Percentiles rank a stretch among this genome's conserved stretches.
phyloP scores from a whole-genome alignment of 2,329 filamentous ascomycete genomes.

The Calonectria naviculata region DNA sequence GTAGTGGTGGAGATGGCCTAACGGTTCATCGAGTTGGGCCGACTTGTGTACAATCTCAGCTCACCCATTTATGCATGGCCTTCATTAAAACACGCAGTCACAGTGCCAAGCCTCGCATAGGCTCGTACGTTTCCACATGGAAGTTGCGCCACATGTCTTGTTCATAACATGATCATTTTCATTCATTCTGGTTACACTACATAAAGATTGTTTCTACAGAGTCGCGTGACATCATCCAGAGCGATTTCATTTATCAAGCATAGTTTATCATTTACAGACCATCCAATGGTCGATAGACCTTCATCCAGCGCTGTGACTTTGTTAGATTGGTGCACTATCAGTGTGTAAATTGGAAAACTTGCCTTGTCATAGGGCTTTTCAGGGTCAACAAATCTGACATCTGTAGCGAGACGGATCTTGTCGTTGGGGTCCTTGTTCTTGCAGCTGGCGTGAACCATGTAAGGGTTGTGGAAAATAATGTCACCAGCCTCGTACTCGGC shows the following conservation, averaged over 20 bases:
- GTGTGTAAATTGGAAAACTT: neutral
- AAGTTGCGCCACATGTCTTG: neutral
- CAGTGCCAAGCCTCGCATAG: neutral
- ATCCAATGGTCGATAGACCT: constrained; percentile 17
- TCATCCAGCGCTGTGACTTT: constrained; percentile 5
- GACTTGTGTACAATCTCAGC: neutral
- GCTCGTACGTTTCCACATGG: no score
- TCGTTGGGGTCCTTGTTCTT: constrained; percentile 23
- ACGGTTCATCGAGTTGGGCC: neutral
- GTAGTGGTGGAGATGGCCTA: neutral
- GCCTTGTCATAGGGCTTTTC: constrained; percentile 15
- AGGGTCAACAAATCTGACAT: constrained; percentile 18
- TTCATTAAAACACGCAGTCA: neutral
- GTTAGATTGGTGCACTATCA: neutral
- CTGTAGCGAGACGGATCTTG: constrained; percentile 21
- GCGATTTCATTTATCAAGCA: neutral
- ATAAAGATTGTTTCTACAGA: neutral
- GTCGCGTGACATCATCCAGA: neutral
- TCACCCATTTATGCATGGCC: neutral
- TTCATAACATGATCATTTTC: neutral
- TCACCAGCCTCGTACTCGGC: constrained; percentile 26
- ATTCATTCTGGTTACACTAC: neutral
- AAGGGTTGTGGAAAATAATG: constrained; percentile 26
- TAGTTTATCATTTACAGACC: neutral
- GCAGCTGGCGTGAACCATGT: constrained; percentile 26